These are phyloP conservation scores for Gossypium sturtianum DNA, from an alignment of 345 rosid genomes.

Conservation along the genomic window DNA sequence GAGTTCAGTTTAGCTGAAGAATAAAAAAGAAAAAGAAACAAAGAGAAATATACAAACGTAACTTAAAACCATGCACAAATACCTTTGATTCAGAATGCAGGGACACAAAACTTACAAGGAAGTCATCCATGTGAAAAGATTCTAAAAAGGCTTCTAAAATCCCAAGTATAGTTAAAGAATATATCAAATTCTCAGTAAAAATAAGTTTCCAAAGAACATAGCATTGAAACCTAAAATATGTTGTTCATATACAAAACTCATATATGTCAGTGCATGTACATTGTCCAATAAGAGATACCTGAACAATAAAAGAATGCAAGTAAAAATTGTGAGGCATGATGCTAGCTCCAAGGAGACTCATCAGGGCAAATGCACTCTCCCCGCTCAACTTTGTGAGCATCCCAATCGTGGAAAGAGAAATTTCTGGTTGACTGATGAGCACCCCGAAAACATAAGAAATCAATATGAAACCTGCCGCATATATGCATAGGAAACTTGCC, in stretches of 20 bases:
- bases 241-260: background rate
- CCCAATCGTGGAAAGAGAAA: conserved; percentile 53
- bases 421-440: conserved; percentile 73
- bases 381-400: conserved; percentile 51
- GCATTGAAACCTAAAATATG: background rate
- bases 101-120: background rate
- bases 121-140: background rate
- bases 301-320: conserved; percentile 81
- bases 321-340: conserved; percentile 96
- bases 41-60: background rate
- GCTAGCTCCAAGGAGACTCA: conserved; percentile 99
- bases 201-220: background rate
- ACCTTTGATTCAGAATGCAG: background rate
- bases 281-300: conserved; percentile 36
- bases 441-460: conserved; percentile 64
- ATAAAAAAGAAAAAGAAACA: background rate
- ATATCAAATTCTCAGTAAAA: background rate
- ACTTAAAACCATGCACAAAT: background rate
- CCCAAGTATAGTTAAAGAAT: background rate
- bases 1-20: background rate
- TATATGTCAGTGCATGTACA: background rate
- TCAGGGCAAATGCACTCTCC: conserved; percentile 70
- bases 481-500: conserved; percentile 49
- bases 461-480: conserved; percentile 53
- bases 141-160: background rate